Base-by-base conservation (phyloP, 306 rosid species). In the Vachellia collinsii region DNA sequence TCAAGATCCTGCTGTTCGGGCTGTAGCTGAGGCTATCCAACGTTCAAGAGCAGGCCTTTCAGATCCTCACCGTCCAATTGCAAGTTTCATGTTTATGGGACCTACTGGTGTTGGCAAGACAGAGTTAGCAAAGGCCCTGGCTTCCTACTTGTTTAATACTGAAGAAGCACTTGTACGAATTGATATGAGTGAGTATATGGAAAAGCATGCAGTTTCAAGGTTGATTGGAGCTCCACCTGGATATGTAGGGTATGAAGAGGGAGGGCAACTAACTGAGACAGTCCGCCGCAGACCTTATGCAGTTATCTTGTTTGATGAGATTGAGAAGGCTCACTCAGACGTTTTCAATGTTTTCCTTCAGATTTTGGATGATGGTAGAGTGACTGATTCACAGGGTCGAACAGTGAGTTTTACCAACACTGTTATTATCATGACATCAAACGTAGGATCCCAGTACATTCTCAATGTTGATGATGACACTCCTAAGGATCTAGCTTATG, bases 51-150 rank as follows among this genome's bases (percentile, higher is more conserved):
- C 99, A 4, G 99, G 99, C 75, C 98, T 95, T 73, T 92, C 98
- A 12, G 98, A 95, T 84, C 98, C 99, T 48, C 95, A 92, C 74
- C 95, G 98, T 5, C 99, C 99, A 0, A 95, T 95, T 41, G 97
- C 99, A 13, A 95, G 99, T 87, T 95, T 95, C 90, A 95, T 95
- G 99, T 95, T 95, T 80, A 95, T 93, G 99, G 99, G 99, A 61
- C 99, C 99, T 23, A 95, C 98, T 3, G 99, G 98, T 76, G 99
- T 95, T 11, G 98, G 99, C 44, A 95, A 95, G 89, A 95, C 99
- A 1, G 99, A 95, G 83, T 90, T 95, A 22, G 99, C 99, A 46
- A 95, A 95, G 88, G 92, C 98, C 68, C 98, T 95, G 25, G 99
- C 99, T 74, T 89, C 98, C 34, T 95, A 89, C 83, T 25, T 95